Evolutionary conservation across 1,284 basidiomycete genomes (phyloP), one percentile per base, ranked within the genome.

Genomic region (Agaricales sp.): DNA sequence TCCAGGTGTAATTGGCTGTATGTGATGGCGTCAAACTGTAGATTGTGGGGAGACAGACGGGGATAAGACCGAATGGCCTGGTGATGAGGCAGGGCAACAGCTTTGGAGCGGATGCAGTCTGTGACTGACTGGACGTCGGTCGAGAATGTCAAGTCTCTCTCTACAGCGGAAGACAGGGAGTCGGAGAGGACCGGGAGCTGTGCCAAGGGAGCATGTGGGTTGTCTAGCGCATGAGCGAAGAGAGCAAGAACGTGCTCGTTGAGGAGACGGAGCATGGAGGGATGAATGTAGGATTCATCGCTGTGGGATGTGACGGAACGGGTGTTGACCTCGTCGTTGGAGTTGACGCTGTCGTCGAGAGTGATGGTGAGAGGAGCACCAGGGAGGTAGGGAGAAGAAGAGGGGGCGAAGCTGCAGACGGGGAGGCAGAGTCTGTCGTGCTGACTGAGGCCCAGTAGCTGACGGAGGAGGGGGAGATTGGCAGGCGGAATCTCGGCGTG

Each of bases 31-130:
- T 64, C 60, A 18, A 8, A 41, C 6, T 41, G 8, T 8, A 41
- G 18, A 16, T 41, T 41, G 45, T 55, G 49, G 26, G 54, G 54
- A 3, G 63, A 62, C 18, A 74, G 55, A 39, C 64, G 57, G 16
- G 65, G 59, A 54, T 68, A 68, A 70, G 70, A 74, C 12, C 59
- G 60, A 20, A 74, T 62, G 20, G 69, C 71, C 23, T 57, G 57
- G 1, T 55, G 54, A 41, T 63, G 43, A 1, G 70, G 67, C 43
- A 59, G 53, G 12, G 62, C 58, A 18, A 53, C 43, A 12, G 65
- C 62, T 26, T 64, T 61, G 23, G 58, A 52, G 25, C 60, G 49
- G 21, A 74, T 61, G 51, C 67, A 68, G 47, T 74, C 69, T 3
- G 66, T 64, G n/a, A 63, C 67, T 26, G 65, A 61, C 44, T 50